Evolutionary conservation across 1,284 basidiomycete species (phyloP).

Genomic region (Ustilago bromivora): DNA sequence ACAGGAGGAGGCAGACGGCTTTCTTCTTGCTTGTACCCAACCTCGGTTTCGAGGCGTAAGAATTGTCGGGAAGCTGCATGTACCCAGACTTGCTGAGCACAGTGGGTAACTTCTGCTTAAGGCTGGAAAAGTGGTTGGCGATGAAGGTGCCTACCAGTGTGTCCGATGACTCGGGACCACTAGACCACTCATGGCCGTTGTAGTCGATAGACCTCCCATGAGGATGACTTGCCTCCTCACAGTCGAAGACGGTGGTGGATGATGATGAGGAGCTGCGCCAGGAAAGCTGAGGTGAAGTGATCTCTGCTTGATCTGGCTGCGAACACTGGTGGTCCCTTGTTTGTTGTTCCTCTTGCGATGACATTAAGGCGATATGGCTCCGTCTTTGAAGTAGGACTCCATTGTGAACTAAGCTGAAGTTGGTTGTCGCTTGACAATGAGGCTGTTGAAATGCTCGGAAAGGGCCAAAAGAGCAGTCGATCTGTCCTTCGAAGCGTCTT

Average conservation of each 20-base stretch:
- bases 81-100: constrained; percentile 12
- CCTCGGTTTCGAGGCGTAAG: background rate
- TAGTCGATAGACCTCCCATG: background rate
- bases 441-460: too few relatives aligned
- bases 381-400: constrained; percentile 33
- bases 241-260: constrained; percentile 21
- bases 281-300: constrained; percentile 10
- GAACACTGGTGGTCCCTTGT: background rate
- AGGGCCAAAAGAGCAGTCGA: too few relatives aligned
- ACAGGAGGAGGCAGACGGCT: constrained; percentile 17
- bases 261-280: constrained; percentile 28
- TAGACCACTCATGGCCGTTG: constrained; percentile 11
- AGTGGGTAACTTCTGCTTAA: constrained; percentile 18
- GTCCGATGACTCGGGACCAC: constrained; percentile 20
- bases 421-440: background rate
- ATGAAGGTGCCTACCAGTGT: constrained; percentile 20
- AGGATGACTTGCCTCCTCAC: constrained; percentile 1
- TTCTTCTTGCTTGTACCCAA: constrained; percentile 10
- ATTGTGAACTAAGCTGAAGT: constrained; percentile 5
- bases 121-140: constrained; percentile 15
- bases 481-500: too few relatives aligned
- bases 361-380: constrained; percentile 23
- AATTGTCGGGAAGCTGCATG: constrained; percentile 14
- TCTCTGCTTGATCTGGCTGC: background rate
- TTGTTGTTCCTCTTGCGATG: constrained; percentile 2